Conservation (phyloP, 73 alveolate genomes). For the Tetrahymena elliotti region DNA sequence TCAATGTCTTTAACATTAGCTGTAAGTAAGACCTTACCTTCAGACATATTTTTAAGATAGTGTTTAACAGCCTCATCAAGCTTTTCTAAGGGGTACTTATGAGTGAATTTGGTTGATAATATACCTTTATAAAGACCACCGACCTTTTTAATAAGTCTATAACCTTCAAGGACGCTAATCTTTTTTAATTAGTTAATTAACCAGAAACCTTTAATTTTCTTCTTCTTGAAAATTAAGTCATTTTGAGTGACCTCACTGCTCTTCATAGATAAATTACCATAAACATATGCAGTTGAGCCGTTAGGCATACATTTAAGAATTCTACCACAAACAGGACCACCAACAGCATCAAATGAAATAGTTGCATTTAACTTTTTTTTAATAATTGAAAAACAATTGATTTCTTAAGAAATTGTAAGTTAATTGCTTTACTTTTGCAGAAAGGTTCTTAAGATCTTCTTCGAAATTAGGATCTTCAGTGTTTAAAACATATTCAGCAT, state of each 20-base stretch:
- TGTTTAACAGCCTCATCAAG: neutral
- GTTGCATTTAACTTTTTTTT: constrained; percentile 44
- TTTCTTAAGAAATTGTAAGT: no score
- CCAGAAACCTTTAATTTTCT: constrained; percentile 53
- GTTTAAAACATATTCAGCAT: constrained; percentile 48
- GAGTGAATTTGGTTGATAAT: neutral
- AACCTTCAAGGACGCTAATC: neutral
- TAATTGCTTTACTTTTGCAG: constrained; percentile 26
- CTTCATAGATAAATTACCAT: constrained; percentile 53
- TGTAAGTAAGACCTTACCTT: neutral
- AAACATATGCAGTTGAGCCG: constrained; percentile 47
- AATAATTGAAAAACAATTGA: neutral
- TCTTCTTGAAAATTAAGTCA: constrained; percentile 48
- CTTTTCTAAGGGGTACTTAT: neutral
- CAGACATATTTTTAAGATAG: neutral
- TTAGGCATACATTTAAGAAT: constrained; percentile 45
- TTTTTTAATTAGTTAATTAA: constrained; percentile 9
- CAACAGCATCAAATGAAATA: constrained; percentile 62
- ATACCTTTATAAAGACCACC: neutral
- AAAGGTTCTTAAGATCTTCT: constrained; percentile 29
- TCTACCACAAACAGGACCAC: constrained; percentile 65
- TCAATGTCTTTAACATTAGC: neutral
- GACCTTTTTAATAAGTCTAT: neutral
- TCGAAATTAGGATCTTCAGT: constrained; percentile 37
- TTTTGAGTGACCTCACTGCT: constrained; percentile 40